Evolutionary conservation across 257 asterid genomes (phyloP).

Genomic region (Echites panduratus): DNA sequence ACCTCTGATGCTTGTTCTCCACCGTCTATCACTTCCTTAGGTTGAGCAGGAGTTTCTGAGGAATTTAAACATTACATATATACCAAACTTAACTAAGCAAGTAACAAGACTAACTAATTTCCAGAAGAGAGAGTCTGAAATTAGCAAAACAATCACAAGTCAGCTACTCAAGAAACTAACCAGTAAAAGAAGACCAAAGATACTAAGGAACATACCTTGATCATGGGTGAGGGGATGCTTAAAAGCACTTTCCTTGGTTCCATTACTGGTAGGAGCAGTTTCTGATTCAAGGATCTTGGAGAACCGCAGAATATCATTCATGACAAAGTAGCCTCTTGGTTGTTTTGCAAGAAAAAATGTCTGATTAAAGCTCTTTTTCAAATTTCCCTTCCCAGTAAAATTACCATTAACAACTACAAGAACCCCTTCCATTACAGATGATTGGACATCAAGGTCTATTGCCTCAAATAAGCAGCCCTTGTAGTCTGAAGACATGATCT

Average conservation of each 20-base stretch:
- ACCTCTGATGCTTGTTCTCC: not conserved
- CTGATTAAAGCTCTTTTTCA: slow-evolving; percentile 36
- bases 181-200: not conserved
- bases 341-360: slow-evolving; percentile 60
- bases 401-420: slow-evolving; percentile 45
- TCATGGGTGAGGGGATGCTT: slow-evolving; percentile 7
- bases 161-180: not conserved
- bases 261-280: too few species aligned
- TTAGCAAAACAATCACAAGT: not conserved
- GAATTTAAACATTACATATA: not conserved
- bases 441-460: slow-evolving; percentile 33
- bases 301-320: slow-evolving; percentile 49
- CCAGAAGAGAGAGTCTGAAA: not conserved
- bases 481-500: slow-evolving; percentile 48
- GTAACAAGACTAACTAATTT: not conserved
- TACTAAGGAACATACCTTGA: slow-evolving; percentile 20
- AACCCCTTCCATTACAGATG: slow-evolving; percentile 41
- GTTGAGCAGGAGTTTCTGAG: slow-evolving; percentile 8
- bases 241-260: slow-evolving; percentile 6
- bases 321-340: slow-evolving; percentile 41
- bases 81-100: not conserved
- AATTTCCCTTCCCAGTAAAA: slow-evolving; percentile 21
- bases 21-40: not conserved
- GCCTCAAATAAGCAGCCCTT: slow-evolving; percentile 31
- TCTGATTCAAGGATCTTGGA: slow-evolving; percentile 15